A percentile compares a stretch with the other conserved stretches of the same genome.
phyloP scores from a whole-genome alignment of 2,329 filamentous ascomycete species.

The Shiraia bambusicola region DNA sequence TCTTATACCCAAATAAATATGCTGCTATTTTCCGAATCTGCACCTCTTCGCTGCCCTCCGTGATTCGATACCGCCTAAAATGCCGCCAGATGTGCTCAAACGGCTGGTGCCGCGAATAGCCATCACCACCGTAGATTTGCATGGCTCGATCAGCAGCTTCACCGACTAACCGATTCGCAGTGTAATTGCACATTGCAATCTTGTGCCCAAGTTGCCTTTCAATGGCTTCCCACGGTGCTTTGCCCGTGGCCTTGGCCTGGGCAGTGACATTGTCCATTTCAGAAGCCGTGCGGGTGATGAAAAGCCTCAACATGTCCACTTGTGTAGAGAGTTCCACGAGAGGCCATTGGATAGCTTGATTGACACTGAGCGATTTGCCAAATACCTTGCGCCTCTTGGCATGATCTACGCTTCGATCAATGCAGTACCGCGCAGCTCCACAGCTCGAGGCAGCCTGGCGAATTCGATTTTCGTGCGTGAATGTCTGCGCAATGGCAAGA shows the following conservation, averaged over 20 bases:
- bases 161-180: constrained; percentile 61
- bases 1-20: constrained; percentile 61
- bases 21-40: constrained; percentile 66
- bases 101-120: constrained; percentile 59
- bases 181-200: constrained; percentile 68
- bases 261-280: constrained; percentile 63
- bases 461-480: constrained; percentile 66
- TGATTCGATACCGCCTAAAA: constrained; percentile 64
- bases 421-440: constrained; percentile 61
- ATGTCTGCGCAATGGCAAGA: constrained; percentile 63
- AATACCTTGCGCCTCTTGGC: constrained; percentile 58
- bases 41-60: constrained; percentile 65
- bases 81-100: constrained; percentile 69
- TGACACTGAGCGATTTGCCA: constrained; percentile 57
- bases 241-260: constrained; percentile 55
- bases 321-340: constrained; percentile 64
- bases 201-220: constrained; percentile 62
- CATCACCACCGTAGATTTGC: constrained; percentile 62
- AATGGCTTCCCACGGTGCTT: too few relatives aligned
- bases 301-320: constrained; percentile 61
- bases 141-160: constrained; percentile 64
- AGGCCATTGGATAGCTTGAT: constrained; percentile 66
- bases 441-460: constrained; percentile 64
- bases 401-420: constrained; percentile 60
- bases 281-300: constrained; percentile 62